Evolutionary conservation across 2,329 filamentous ascomycete genomes (phyloP).

Genomic region (Beauveria caledonica): DNA sequence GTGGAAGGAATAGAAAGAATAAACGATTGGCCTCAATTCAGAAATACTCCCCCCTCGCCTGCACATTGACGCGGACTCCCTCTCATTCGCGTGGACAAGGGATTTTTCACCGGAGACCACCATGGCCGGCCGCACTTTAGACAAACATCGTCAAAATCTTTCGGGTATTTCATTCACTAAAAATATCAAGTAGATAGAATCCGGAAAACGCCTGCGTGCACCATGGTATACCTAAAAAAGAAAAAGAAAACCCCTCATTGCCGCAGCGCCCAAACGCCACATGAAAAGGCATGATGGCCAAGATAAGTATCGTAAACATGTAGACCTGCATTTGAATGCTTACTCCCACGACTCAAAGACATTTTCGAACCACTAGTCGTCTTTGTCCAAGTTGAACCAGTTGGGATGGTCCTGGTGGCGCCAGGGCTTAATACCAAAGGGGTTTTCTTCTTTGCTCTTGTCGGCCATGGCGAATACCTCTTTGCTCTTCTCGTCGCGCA

Average conservation of each 20-base stretch:
- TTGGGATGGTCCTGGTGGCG: constrained; percentile 49
- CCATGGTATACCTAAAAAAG: neutral
- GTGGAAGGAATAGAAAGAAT: no score
- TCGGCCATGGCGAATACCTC: constrained; percentile 44
- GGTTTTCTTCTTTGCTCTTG: constrained; percentile 46
- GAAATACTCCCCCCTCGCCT: no score
- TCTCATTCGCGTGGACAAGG: no score
- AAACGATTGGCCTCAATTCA: no score
- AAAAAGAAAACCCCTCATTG: neutral
- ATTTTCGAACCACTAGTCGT: constrained; percentile 9
- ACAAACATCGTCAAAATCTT: no score
- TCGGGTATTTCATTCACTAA: neutral
- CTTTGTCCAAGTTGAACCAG: constrained; percentile 38
- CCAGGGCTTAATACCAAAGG: constrained; percentile 51
- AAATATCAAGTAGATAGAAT: neutral
- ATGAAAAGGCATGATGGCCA: neutral
- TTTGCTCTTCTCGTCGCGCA: constrained; percentile 37
- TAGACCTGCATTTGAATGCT: neutral
- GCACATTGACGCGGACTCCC: no score
- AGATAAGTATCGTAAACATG: neutral
- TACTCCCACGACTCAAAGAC: neutral
- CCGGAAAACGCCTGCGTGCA: neutral
- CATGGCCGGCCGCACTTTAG: no score
- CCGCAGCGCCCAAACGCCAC: neutral
- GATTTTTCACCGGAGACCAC: no score